These are phyloP conservation scores for Xylariaceae sp. DNA, from an alignment of 2,329 filamentous ascomycete species.

Conservation along the genomic window DNA sequence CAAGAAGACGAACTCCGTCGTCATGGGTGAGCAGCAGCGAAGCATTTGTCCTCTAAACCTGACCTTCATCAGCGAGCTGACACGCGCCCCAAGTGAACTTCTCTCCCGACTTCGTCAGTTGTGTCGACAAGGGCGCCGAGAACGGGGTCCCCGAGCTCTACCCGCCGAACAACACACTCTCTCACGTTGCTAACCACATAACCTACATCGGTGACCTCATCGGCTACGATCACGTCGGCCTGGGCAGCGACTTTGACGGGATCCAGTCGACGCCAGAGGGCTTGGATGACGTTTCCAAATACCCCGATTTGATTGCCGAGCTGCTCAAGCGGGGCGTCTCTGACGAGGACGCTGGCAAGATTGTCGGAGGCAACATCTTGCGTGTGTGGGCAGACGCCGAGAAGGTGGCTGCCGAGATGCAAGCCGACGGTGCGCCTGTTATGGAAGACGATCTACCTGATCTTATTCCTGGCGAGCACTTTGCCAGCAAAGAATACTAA, in stretches of 20 bases:
- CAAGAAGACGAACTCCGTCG: conserved; percentile 62
- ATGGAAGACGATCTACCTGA: conserved; percentile 44
- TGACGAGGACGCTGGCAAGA: conserved; percentile 63
- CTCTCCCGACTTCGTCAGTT: conserved; percentile 73
- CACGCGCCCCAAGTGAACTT: conserved; percentile 63
- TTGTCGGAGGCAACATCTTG: conserved; percentile 74
- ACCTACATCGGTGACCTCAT: conserved; percentile 74
- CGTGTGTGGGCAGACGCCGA: conserved; percentile 81
- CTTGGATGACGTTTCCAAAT: conserved; percentile 78
- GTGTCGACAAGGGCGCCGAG: conserved; percentile 48
- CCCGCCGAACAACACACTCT: conserved; percentile 62
- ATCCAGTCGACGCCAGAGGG: conserved; percentile 61
- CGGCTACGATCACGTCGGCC: conserved; percentile 79
- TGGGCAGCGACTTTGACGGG: conserved; percentile 87
- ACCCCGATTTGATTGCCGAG: conserved; percentile 69
- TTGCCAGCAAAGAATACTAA: no score
- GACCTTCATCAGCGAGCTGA: no score
- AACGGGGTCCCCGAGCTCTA: conserved; percentile 62
- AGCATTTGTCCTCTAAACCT: no score
- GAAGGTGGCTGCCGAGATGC: conserved; percentile 57
- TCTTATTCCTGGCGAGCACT: not conserved
- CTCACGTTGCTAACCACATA: conserved; percentile 74
- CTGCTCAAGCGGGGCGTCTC: conserved; percentile 66
- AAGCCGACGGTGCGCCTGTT: conserved; percentile 44
- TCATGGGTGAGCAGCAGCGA: conserved; percentile 64